These are phyloP conservation scores for Talaromyces sp. DNA, from an alignment of 2,329 filamentous ascomycete species.

Conservation along the genomic window DNA sequence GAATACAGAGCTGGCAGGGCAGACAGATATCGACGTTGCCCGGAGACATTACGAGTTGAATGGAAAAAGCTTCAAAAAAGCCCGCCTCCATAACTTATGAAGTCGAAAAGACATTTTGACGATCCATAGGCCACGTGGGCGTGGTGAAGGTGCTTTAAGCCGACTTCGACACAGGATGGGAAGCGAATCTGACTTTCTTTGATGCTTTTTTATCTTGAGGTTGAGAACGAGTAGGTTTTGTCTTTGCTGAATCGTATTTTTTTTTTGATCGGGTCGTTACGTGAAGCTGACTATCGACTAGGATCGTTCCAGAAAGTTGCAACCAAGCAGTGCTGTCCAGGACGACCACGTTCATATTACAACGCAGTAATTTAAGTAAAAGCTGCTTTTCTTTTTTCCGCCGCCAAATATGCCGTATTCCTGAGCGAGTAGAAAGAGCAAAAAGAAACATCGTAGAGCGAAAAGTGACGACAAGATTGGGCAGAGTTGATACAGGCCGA, in stretches of 20 bases:
- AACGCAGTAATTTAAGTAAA: slow-evolving; percentile 31
- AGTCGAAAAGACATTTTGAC: not conserved
- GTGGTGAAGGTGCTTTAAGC: not conserved
- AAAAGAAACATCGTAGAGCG: slow-evolving; percentile 35
- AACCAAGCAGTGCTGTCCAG: slow-evolving; percentile 38
- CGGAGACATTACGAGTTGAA: not conserved
- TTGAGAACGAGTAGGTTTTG: not conserved
- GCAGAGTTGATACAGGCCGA: slow-evolving; percentile 27
- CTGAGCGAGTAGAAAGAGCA: slow-evolving; percentile 31
- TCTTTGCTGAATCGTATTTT: slow-evolving; percentile 26
- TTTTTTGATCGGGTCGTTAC: slow-evolving; percentile 38
- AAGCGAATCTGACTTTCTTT: not conserved
- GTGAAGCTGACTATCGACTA: slow-evolving; percentile 36
- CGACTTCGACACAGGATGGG: not conserved
- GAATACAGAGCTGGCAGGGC: not conserved
- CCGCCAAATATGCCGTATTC: slow-evolving; percentile 36
- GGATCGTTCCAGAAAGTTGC: slow-evolving; percentile 34
- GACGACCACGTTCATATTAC: slow-evolving; percentile 40
- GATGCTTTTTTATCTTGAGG: not conserved
- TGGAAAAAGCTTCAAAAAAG: not conserved
- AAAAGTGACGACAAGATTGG: slow-evolving; percentile 29
- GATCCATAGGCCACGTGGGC: not conserved
- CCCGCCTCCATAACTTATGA: not conserved
- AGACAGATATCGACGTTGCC: not conserved
- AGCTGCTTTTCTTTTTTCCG: slow-evolving; percentile 30